Base-by-base conservation (phyloP, 371 early-diverging fungal species). In the Dinochytrium kinnereticum region DNA sequence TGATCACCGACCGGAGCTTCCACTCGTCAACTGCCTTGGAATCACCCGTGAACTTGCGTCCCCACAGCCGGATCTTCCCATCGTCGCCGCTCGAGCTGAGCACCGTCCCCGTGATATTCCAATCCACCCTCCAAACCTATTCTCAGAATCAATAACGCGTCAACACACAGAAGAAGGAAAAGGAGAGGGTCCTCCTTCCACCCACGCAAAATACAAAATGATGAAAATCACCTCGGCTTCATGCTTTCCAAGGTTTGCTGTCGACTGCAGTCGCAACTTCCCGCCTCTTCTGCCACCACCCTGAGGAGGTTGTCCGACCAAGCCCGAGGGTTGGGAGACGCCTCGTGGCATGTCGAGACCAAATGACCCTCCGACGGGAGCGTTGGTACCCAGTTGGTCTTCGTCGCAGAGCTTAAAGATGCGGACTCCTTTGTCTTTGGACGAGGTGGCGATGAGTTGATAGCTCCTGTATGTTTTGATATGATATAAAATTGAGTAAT, bases 81-180 rank as follows among this genome's bases (percentile, higher is more conserved):
- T 98, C 98, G 74, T 96, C 96, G 28, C 96, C 96, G 59, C 93
- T 91, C 15, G 93, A 92, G 1, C 92, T 89, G 26, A 98, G 82
- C 49, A 96, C 91, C 0, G 97, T 96, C 1, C 97, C 98, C 1
- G 93, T 93, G 34, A 96, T 82, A 81, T 98, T 98, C 96, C 97
- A 97, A 75, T 93, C 91, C 0, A 96, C 94, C 17, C 91, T 84
- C 93, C 97, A 95, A 3, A 95, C 93, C 84, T 90, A 71, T 57
- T 17, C 2, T 10, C 33, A 30, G 13, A 30, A 64, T 10, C 17
- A 34, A 33, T 13, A 15, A 64, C 26, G 15, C 17, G 15, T 13
- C 19, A 34, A 17, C 7, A 31, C 3, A 37, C 10, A 64, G 24
- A 10, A 33, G 24, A 31, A 13, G 36, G 36, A 64, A 64, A 37